Percentiles rank a stretch among this genome's conserved stretches.
These are phyloP conservation scores for Phytopythium sindhum DNA, from an alignment of 352 stramenopile species.

Conservation along the genomic window DNA sequence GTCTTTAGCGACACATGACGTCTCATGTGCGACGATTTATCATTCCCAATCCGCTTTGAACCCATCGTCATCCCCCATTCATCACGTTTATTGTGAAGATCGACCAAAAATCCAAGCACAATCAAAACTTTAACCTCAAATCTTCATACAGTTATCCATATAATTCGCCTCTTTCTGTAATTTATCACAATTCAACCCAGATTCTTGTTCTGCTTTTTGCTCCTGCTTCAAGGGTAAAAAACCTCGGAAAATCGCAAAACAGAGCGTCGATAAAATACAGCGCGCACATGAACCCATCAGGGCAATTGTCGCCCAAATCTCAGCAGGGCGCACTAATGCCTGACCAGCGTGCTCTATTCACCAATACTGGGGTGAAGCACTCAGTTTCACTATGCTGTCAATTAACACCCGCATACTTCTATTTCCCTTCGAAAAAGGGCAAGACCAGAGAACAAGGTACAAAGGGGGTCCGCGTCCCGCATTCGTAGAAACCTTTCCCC, in stretches of 20 bases:
- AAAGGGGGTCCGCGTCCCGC: not conserved
- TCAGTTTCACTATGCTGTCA: not conserved
- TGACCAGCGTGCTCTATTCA: not conserved
- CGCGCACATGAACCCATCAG: not conserved
- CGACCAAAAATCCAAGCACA: too few species aligned
- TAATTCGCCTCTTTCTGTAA: too few species aligned
- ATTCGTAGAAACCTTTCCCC: not conserved
- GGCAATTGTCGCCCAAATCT: not conserved
- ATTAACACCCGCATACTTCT: not conserved
- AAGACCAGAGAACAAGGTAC: not conserved
- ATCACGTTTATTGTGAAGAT: too few species aligned
- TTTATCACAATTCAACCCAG: too few species aligned
- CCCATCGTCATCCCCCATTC: not conserved
- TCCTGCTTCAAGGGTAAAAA: not conserved
- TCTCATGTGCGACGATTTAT: not conserved
- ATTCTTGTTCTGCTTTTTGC: too few species aligned
- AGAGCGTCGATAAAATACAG: not conserved
- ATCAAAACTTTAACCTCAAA: too few species aligned
- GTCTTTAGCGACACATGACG: too few species aligned
- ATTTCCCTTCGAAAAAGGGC: not conserved
- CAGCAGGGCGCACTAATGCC: not conserved
- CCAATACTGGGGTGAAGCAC: not conserved
- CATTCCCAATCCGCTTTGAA: not conserved
- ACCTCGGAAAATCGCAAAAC: not conserved
- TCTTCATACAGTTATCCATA: too few species aligned